A percentile compares a stretch with the other conserved stretches of the same genome.
Evolutionary conservation across 306 rosid genomes (phyloP).

Genomic region (Elaeagnus macrophylla): DNA sequence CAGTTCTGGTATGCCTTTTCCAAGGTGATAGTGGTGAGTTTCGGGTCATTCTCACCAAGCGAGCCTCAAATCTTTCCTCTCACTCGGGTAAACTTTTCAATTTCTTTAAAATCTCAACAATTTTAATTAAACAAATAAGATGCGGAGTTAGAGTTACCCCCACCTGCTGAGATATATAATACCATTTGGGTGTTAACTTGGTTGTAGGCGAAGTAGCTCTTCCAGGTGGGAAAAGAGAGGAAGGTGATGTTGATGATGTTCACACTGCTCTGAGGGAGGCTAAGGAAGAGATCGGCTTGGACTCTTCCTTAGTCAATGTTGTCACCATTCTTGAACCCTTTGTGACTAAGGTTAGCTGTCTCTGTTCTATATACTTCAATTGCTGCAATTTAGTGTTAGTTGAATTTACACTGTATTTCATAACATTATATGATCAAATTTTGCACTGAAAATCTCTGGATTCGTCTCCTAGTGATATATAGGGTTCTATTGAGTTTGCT

Average conservation of each 20-base stretch:
- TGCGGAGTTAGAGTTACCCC: no score
- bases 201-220: conserved; percentile 74
- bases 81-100: conserved; percentile 44
- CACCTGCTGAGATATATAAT: no score
- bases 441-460: no score
- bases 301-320: conserved; percentile 56
- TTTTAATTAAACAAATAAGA: no score
- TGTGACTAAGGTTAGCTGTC: conserved; percentile 10
- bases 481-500: no score
- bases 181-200: conserved; percentile 12
- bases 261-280: conserved; percentile 82
- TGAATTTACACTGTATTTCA: no score
- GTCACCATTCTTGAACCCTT: conserved; percentile 41
- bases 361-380: not conserved
- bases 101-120: not conserved
- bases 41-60: conserved; percentile 55
- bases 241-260: conserved; percentile 55
- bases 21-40: conserved; percentile 34
- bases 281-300: conserved; percentile 78
- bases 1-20: conserved; percentile 66
- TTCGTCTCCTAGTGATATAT: no score
- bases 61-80: conserved; percentile 64
- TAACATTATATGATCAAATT: no score
- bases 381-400: not conserved
- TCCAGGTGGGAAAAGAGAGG: conserved; percentile 81